These are phyloP conservation scores for Pseudogymnoascus sp. DNA, from an alignment of 2,329 filamentous ascomycete genomes.

Conservation along the genomic window DNA sequence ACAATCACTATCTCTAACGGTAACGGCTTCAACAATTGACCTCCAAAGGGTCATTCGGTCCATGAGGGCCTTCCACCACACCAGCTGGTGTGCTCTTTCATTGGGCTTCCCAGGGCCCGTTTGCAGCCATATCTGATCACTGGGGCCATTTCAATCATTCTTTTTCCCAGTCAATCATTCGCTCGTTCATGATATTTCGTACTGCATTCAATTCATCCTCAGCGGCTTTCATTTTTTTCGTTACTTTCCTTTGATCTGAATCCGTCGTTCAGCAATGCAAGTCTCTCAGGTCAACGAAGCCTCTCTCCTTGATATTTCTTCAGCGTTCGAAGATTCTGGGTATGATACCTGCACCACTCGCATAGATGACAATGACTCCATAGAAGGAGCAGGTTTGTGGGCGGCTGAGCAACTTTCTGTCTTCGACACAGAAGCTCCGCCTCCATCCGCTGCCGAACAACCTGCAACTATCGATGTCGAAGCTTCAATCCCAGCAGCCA, in stretches of 20 bases:
- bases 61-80: constrained; percentile 3
- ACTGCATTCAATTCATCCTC: neutral
- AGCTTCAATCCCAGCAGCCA: neutral
- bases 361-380: neutral
- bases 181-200: neutral
- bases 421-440: neutral
- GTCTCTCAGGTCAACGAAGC: neutral
- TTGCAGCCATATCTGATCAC: neutral
- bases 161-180: constrained; percentile 4
- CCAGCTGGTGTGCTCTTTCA: constrained; percentile 7
- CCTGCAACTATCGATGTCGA: neutral
- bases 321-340: neutral
- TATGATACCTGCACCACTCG: neutral
- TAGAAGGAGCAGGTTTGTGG: neutral
- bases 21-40: neutral
- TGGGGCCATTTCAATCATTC: constrained; percentile 4
- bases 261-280: neutral
- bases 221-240: neutral
- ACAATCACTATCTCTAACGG: constrained; percentile 7
- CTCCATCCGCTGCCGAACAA: neutral
- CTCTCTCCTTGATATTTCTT: neutral
- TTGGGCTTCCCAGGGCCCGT: neutral
- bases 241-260: neutral
- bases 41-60: neutral
- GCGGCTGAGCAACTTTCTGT: neutral